Evolutionary conservation across 2,329 filamentous ascomycete species (phyloP).

Genomic region (Penicillium capsulatum): DNA sequence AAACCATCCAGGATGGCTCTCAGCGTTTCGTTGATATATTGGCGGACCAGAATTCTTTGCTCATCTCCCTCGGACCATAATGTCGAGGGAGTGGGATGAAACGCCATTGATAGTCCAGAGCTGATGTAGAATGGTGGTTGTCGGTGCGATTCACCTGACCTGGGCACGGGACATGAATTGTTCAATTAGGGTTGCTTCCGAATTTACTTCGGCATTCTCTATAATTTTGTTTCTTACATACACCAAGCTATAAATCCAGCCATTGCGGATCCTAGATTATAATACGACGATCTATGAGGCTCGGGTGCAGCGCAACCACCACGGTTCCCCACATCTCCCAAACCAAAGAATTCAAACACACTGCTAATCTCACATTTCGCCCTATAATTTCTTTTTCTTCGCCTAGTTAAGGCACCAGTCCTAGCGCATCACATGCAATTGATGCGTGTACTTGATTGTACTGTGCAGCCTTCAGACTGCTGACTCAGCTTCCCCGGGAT

Average conservation of each 20-base stretch:
- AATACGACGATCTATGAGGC: no score
- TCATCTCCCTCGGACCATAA: conserved; percentile 4
- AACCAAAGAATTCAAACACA: no score
- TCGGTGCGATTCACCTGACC: no score
- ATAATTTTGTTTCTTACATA: no score
- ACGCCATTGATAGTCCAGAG: conserved; percentile 2
- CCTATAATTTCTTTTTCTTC: no score
- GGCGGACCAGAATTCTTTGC: conserved; percentile 18
- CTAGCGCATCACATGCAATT: conserved; percentile 1
- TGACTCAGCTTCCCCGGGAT: conserved; percentile 19
- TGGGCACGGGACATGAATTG: neutral
- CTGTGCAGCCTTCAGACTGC: conserved; percentile 17
- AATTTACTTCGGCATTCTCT: neutral
- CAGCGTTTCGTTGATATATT: conserved; percentile 31
- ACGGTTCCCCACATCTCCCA: no score
- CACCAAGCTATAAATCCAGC: no score
- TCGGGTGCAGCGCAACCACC: no score
- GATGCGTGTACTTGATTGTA: conserved; percentile 10
- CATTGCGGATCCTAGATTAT: no score
- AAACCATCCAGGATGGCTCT: conserved; percentile 24
- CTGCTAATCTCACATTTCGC: no score
- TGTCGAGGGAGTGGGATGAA: neutral
- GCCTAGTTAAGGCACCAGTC: no score
- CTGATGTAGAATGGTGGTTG: no score
- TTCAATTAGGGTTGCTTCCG: neutral